Evolutionary conservation across 2,329 filamentous ascomycete genomes (phyloP), one percentile per base, ranked within the genome.

Genomic region (Mycosphaerella arachidis): DNA sequence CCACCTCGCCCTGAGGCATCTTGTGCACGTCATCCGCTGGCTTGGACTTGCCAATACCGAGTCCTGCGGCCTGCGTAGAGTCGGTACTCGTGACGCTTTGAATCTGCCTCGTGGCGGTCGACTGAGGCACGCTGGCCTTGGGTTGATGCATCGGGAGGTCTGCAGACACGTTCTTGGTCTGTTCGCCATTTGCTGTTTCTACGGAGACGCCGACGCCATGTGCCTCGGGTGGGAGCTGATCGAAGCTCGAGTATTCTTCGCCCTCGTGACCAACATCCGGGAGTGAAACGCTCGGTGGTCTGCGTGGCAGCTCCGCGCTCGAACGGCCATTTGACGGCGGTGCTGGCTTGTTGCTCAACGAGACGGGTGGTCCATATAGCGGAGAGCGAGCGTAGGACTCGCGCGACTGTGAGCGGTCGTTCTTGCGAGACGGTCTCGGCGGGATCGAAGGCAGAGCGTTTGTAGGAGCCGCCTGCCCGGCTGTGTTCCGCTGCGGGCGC

Each of bases 141-240:
- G 93, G 93, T 60, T 92, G 92, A 76, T 96, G 86, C 60, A 97
- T 84, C 75, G 94, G 89, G 68, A 97, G 78, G 71, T 96, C 90
- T 59, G 88, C 86, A 66, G 85, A 88, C 58, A 96, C 81, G 67
- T 87, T 91, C 70, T 90, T 86, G 63, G 71, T 82, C 77, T 67
- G 79, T 56, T 68, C 64, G 24, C 62, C 71, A 40, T 74, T 71
- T 6, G 54, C 29, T 20, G 54, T 30, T 18, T 55, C 35, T 50
- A 72, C 77, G 30, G 55, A 51, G 46, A 73, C 71, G 29, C 57
- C 62, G 46, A 73, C 71, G 29, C 57, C 62, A 48, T 68, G 64
- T 2, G 70, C 70, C 51, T 72, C 71, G n/a, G 66, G n/a, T 12
- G 70, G 71, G 65, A 76, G 72, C 63, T 77, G 75, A 53, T 74